phyloP scores from a whole-genome alignment of 2,329 filamentous ascomycete species.

The Periconia digitata region DNA sequence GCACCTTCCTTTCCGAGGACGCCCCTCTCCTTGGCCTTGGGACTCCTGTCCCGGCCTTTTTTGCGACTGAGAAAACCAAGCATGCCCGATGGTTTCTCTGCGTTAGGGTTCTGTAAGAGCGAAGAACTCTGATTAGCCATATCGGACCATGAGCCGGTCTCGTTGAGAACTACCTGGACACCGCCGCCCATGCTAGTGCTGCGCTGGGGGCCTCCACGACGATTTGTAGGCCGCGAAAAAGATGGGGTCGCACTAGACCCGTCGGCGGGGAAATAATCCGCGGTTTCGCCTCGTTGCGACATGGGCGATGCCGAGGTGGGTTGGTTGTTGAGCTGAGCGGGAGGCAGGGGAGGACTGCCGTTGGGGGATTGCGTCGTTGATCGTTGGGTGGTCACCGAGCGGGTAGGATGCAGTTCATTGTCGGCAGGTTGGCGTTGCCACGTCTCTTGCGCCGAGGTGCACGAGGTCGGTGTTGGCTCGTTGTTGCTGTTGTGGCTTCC shows the following conservation, averaged over 20 bases:
- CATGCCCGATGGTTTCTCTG: slow-evolving; percentile 70
- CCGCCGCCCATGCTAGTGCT: slow-evolving; percentile 79
- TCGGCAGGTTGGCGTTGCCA: slow-evolving; percentile 37
- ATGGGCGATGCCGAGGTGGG: slow-evolving; percentile 30
- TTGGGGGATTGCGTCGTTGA: slow-evolving; percentile 52
- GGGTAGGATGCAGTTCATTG: slow-evolving; percentile 39
- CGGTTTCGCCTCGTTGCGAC: slow-evolving; percentile 37
- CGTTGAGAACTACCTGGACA: slow-evolving; percentile 87
- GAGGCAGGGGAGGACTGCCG: slow-evolving; percentile 49
- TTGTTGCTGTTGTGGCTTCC: slow-evolving; percentile 39
- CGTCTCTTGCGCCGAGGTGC: slow-evolving; percentile 34
- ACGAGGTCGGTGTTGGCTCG: slow-evolving; percentile 35
- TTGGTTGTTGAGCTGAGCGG: slow-evolving; percentile 24
- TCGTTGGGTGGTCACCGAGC: slow-evolving; percentile 39
- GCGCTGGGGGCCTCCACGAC: slow-evolving; percentile 63
- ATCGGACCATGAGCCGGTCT: slow-evolving; percentile 87
- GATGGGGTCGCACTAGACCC: slow-evolving; percentile 30
- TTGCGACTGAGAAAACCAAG: slow-evolving; percentile 88
- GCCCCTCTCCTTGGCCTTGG: slow-evolving; percentile 90
- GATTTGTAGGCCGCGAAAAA: slow-evolving; percentile 46
- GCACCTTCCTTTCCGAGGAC: slow-evolving; percentile 95
- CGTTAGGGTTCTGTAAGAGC: slow-evolving; percentile 51
- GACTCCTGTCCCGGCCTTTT: slow-evolving; percentile 86
- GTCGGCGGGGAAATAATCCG: slow-evolving; percentile 40
- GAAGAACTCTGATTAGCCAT: slow-evolving; percentile 82